Conservation (phyloP, 1,139 yeast genomes). For the Lodderomyces jiufengensis region DNA sequence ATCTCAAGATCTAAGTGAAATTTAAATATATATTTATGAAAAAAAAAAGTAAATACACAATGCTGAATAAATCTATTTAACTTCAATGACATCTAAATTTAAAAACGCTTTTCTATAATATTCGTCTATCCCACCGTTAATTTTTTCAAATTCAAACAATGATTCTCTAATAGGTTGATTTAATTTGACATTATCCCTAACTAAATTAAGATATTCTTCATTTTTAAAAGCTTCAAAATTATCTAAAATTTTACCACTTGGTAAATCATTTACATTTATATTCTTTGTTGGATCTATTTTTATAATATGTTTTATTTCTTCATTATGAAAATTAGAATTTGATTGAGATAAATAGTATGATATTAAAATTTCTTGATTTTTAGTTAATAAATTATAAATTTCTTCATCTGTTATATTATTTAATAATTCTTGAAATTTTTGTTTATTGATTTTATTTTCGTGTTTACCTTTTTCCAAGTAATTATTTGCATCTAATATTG, state of each 20-base stretch:
- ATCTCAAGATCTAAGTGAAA: too few species aligned
- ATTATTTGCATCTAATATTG: constrained; percentile 22
- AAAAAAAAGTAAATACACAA: background rate
- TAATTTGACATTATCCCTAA: constrained; percentile 19
- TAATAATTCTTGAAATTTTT: constrained; percentile 4
- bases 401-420: constrained; percentile 18
- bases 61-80: constrained; percentile 2
- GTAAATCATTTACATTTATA: constrained; percentile 7
- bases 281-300: constrained; percentile 6
- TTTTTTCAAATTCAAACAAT: constrained; percentile 24
- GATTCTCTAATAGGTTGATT: constrained; percentile 26
- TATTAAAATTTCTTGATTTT: constrained; percentile 15
- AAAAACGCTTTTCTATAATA: constrained; percentile 5
- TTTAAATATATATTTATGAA: too few species aligned
- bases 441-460: constrained; percentile 4
- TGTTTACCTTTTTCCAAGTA: constrained; percentile 10
- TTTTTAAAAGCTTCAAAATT: background rate
- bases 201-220: constrained; percentile 6
- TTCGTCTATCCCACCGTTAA: constrained; percentile 5
- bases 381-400: constrained; percentile 14
- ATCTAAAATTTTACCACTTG: constrained; percentile 8
- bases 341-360: constrained; percentile 18
- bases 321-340: constrained; percentile 16
- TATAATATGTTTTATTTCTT: constrained; percentile 17
- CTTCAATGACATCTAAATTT: constrained; percentile 8